A percentile compares a stretch with the other conserved stretches of the same genome.
Conservation (phyloP, 371 early-diverging fungal genomes). For the Lichtheimia hyalospora region DNA sequence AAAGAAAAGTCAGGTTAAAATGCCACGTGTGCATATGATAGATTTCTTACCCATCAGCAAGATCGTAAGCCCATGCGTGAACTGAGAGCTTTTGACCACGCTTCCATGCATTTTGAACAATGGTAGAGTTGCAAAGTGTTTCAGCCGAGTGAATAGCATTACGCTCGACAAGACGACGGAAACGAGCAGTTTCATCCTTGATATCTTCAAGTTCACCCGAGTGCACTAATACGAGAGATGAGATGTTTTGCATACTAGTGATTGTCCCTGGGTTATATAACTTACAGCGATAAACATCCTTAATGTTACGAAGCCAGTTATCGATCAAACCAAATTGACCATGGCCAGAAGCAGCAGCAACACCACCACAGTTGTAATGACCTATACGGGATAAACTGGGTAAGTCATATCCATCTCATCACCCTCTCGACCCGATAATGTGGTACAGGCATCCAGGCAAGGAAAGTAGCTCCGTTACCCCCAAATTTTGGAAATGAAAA, state of each 20-base stretch:
- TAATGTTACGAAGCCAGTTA: conserved; percentile 82
- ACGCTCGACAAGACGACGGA: conserved; percentile 64
- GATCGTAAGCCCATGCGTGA: conserved; percentile 85
- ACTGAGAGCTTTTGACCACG: conserved; percentile 74
- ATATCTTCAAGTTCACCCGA: conserved; percentile 47
- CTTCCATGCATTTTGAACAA: conserved; percentile 85
- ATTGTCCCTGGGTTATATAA: neutral
- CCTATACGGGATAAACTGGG: conserved; percentile 24
- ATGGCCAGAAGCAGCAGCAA: conserved; percentile 66
- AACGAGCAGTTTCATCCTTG: conserved; percentile 36
- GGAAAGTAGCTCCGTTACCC: neutral
- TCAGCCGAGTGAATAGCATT: conserved; percentile 77
- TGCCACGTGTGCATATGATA: too few relatives aligned
- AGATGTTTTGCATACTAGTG: too few relatives aligned
- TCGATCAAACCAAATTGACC: conserved; percentile 78
- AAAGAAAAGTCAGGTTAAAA: neutral
- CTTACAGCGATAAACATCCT: conserved; percentile 70
- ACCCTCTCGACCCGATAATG: too few relatives aligned
- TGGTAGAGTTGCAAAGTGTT: conserved; percentile 72
- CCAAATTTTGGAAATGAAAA: too few relatives aligned
- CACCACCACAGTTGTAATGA: conserved; percentile 90
- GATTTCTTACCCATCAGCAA: conserved; percentile 58
- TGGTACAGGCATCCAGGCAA: neutral
- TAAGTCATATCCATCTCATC: too few relatives aligned
- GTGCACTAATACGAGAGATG: conserved; percentile 30